phyloP scores from a whole-genome alignment of 2,329 filamentous ascomycete species.

The Diaporthe sp. region DNA sequence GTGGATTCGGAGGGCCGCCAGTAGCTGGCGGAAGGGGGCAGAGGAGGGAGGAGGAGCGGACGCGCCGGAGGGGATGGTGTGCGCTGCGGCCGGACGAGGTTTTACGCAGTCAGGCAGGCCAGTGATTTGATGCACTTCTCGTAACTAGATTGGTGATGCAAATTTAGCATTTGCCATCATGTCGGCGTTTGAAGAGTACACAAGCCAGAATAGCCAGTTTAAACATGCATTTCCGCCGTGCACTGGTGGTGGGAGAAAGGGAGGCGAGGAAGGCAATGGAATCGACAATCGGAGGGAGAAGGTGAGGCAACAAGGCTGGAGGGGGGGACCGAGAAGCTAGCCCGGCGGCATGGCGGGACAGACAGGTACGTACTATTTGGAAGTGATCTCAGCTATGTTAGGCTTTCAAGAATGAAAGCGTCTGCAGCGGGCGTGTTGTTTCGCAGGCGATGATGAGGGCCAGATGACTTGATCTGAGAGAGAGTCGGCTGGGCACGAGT shows the following conservation, averaged over 20 bases:
- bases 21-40: constrained; percentile 40
- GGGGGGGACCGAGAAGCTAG: not conserved
- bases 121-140: constrained; percentile 42
- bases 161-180: constrained; percentile 20
- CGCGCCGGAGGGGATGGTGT: constrained; percentile 42
- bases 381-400: constrained; percentile 43
- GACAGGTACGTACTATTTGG: constrained; percentile 38
- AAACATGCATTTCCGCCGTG: not conserved
- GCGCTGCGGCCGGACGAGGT: constrained; percentile 40
- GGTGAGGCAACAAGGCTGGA: constrained; percentile 29
- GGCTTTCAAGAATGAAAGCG: constrained; percentile 40
- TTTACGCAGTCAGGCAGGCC: constrained; percentile 43
- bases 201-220: not conserved
- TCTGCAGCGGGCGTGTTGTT: constrained; percentile 37
- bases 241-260: not conserved
- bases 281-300: constrained; percentile 14
- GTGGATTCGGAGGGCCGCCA: constrained; percentile 55
- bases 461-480: constrained; percentile 13
- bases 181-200: not conserved
- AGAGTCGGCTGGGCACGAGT: constrained; percentile 8
- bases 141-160: constrained; percentile 18
- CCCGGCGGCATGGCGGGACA: constrained; percentile 10
- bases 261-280: constrained; percentile 29
- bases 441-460: constrained; percentile 24
- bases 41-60: constrained; percentile 41